phyloP scores from a whole-genome alignment of 495 filamentous ascomycete genomes.

The Penicillium canariense region DNA sequence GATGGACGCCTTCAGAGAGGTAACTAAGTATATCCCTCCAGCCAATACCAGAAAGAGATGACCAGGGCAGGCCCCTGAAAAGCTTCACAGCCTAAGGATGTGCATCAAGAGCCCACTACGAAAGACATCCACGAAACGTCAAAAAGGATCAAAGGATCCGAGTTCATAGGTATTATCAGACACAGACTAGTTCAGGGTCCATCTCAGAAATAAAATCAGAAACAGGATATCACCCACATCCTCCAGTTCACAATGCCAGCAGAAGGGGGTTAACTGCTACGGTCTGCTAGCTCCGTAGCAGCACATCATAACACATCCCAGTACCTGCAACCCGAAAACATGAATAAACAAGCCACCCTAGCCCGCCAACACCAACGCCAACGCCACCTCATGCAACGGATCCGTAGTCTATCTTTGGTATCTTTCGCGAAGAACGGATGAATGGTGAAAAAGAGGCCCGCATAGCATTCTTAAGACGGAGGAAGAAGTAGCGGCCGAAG shows the following conservation, averaged over 20 bases:
- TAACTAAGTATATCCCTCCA: neutral
- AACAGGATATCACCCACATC: neutral
- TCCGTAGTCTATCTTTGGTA: conserved; percentile 46
- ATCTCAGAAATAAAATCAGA: neutral
- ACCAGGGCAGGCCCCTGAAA: neutral
- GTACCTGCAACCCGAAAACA: neutral
- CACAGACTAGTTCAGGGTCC: neutral
- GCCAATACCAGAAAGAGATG: neutral
- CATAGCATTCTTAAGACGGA: neutral
- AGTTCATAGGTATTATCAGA: neutral
- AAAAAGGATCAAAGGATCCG: neutral
- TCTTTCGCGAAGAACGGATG: conserved; percentile 30
- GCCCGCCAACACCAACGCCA: conserved; percentile 28
- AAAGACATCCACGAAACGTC: neutral
- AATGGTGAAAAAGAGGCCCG: conserved; percentile 1
- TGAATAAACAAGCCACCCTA: conserved; percentile 1
- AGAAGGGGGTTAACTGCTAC: too few relatives aligned
- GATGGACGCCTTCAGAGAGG: neutral
- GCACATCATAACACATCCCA: neutral
- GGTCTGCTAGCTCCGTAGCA: neutral
- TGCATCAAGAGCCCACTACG: neutral
- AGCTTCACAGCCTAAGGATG: neutral
- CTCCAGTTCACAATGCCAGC: neutral
- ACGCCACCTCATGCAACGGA: conserved; percentile 29
- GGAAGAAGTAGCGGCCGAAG: neutral